phyloP scores from a whole-genome alignment of 345 rosid species.

The Boechera stricta region DNA sequence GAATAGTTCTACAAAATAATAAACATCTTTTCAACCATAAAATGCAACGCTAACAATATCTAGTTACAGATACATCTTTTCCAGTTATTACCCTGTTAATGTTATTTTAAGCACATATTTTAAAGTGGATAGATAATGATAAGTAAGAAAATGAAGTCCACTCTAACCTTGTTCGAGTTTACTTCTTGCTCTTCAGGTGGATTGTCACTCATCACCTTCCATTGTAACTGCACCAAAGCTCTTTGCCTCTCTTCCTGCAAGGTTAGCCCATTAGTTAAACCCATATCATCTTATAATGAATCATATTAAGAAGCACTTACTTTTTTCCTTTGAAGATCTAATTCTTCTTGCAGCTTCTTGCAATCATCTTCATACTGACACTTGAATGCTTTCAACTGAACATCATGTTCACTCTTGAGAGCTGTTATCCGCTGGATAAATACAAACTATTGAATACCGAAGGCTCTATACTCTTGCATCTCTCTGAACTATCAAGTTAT shows the following conservation, averaged over 20 bases:
- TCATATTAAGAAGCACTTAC: background rate
- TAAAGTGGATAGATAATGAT: background rate
- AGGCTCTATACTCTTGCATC: constrained; percentile 20
- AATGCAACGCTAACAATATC: background rate
- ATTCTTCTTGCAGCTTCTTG: constrained; percentile 23
- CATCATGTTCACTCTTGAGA: constrained; percentile 28
- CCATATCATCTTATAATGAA: constrained; percentile 12
- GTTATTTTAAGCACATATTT: background rate
- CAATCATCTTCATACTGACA: constrained; percentile 33
- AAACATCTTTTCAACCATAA: background rate
- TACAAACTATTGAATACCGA: constrained; percentile 7
- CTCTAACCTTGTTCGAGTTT: constrained; percentile 22
- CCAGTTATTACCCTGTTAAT: background rate
- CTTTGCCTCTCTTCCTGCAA: constrained; percentile 28
- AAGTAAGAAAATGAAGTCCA: constrained; percentile 11
- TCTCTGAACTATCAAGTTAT: constrained; percentile 3
- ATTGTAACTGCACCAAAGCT: constrained; percentile 30
- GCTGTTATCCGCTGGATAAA: constrained; percentile 21
- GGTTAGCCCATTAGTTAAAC: constrained; percentile 4
- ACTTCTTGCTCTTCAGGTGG: constrained; percentile 32
- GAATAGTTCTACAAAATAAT: constrained; percentile 17
- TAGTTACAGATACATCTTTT: constrained; percentile 2
- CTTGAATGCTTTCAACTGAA: constrained; percentile 23
- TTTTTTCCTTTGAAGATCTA: constrained; percentile 30
- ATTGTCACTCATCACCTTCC: constrained; percentile 34